Conservation (phyloP, 129 eudicot genomes). For the carrot (Daucus carota) region DNA sequence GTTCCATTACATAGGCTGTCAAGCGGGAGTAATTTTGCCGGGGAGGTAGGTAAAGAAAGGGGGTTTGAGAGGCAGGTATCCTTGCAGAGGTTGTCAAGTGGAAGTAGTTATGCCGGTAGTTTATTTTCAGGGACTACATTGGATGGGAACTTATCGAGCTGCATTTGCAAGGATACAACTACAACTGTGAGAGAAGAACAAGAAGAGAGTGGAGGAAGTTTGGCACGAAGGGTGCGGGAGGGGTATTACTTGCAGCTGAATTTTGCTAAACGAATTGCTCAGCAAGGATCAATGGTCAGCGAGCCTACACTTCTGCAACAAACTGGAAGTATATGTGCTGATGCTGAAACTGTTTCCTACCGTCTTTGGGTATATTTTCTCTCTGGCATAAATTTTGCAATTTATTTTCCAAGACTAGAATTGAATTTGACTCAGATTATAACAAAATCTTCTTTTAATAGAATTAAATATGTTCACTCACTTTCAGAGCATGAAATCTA, state of each 20-base stretch:
- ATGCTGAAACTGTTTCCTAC: slow-evolving; percentile 68
- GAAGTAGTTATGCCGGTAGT: slow-evolving; percentile 65
- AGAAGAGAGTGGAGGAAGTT: slow-evolving; percentile 26
- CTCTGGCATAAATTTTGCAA: neutral
- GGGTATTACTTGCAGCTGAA: slow-evolving; percentile 67
- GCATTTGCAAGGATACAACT: slow-evolving; percentile 35
- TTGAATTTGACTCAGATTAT: neutral
- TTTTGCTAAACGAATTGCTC: slow-evolving; percentile 57
- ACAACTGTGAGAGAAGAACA: slow-evolving; percentile 26
- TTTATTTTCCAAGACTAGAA: neutral
- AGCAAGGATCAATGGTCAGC: slow-evolving; percentile 48
- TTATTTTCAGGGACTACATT: slow-evolving; percentile 62
- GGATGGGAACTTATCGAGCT: slow-evolving; percentile 50
- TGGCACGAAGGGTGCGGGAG: slow-evolving; percentile 46
- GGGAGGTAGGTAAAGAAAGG: slow-evolving; percentile 13
- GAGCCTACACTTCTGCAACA: slow-evolving; percentile 43
- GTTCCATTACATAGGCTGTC: slow-evolving; percentile 19
- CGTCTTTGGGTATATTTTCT: slow-evolving; percentile 67
- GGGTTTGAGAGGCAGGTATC: slow-evolving; percentile 37
- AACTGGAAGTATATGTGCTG: slow-evolving; percentile 33
- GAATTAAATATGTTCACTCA: neutral
- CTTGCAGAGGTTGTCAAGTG: slow-evolving; percentile 55
- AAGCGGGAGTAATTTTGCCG: slow-evolving; percentile 22
- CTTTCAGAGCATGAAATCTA: neutral
- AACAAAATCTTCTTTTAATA: neutral